Conservation (phyloP, 139 green algal species). For the Nannochloris sp. region DNA sequence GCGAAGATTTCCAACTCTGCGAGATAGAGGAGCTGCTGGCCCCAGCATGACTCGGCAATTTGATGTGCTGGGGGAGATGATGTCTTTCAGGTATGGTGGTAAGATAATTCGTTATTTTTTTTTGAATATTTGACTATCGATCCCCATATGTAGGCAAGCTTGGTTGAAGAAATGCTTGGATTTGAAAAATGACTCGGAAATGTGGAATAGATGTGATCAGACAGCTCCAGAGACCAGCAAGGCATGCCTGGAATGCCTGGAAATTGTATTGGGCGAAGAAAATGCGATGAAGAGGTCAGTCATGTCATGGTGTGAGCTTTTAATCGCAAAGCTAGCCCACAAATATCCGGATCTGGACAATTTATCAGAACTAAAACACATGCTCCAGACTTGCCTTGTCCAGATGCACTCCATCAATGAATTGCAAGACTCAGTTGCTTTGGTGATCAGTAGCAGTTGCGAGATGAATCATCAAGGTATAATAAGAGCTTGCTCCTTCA, state of each 20-base stretch:
- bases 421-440: conserved; percentile 21
- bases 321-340: conserved; percentile 45
- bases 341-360: conserved; percentile 24
- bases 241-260: conserved; percentile 17
- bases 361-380: conserved; percentile 30
- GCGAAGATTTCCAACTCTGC: conserved; percentile 14
- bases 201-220: conserved; percentile 20
- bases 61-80: not conserved
- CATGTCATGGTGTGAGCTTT: conserved; percentile 47
- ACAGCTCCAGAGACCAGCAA: conserved; percentile 7
- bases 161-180: conserved; percentile 33
- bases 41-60: conserved; percentile 11
- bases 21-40: not conserved
- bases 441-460: conserved; percentile 10
- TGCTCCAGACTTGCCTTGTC: conserved; percentile 20
- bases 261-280: conserved; percentile 39
- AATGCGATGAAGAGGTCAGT: conserved; percentile 9
- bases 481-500: conserved; percentile 19
- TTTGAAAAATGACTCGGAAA: conserved; percentile 10
- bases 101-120: not conserved
- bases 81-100: not conserved
- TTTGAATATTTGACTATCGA: not conserved
- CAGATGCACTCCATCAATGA: not conserved
- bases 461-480: conserved; percentile 30
- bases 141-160: conserved; percentile 8